Conservation (phyloP, 768 basidiomycete genomes). For the Mycena amicta region DNA sequence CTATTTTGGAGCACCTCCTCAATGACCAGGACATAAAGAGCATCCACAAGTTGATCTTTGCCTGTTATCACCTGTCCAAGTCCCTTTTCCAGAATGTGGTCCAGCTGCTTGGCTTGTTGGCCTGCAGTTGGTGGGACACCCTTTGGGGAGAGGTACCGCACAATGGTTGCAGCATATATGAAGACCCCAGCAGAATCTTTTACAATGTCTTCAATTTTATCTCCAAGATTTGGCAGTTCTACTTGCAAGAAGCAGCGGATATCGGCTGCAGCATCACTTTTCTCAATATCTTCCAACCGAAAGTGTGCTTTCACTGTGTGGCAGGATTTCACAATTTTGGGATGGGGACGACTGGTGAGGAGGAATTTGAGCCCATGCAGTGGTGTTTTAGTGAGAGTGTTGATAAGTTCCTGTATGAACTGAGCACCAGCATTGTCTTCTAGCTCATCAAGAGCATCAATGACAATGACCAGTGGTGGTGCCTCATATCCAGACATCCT, state of each 20-base stretch:
- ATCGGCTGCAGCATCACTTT: not conserved
- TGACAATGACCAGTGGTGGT: constrained; percentile 21
- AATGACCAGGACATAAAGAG: too few species aligned
- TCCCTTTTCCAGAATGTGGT: not conserved
- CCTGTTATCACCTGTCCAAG: not conserved
- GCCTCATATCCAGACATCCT: constrained; percentile 8
- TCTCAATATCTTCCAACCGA: not conserved
- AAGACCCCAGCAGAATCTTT: constrained; percentile 1
- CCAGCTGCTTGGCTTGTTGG: not conserved
- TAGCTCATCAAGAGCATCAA: constrained; percentile 31
- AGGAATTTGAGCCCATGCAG: not conserved
- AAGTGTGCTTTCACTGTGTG: not conserved
- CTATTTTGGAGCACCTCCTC: not conserved
- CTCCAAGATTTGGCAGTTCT: not conserved
- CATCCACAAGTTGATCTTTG: constrained; percentile 1
- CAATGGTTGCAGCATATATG: not conserved
- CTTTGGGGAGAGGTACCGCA: not conserved
- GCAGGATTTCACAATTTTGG: not conserved
- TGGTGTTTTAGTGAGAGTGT: not conserved
- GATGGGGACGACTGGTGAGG: constrained; percentile 5
- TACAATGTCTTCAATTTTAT: not conserved
- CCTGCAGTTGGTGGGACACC: not conserved
- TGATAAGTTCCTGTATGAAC: not conserved
- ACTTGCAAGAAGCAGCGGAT: not conserved
- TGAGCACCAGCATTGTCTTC: constrained; percentile 15